Percentiles rank a stretch among this genome's conserved stretches.
phyloP scores from a whole-genome alignment of 2,329 filamentous ascomycete species.

The Corynespora cassiicola region DNA sequence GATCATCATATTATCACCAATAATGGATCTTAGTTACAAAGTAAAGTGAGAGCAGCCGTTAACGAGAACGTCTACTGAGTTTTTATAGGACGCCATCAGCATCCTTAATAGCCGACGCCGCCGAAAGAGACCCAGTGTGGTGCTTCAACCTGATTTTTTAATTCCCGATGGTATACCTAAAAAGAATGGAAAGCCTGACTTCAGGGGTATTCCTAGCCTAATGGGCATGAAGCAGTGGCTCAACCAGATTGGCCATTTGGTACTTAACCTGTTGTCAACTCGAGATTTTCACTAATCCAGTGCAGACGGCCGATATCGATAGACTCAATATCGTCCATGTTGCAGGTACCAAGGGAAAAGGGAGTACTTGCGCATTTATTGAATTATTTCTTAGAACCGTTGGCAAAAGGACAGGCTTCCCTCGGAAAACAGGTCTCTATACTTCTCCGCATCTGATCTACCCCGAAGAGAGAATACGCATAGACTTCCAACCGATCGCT shows the following conservation, averaged over 20 bases:
- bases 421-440: conserved; percentile 65
- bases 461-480: conserved; percentile 44
- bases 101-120: conserved; percentile 14
- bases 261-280: conserved; percentile 6
- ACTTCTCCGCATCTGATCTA: conserved; percentile 71
- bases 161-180: conserved; percentile 4
- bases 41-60: conserved; percentile 5
- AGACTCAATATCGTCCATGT: conserved; percentile 71
- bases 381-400: conserved; percentile 67
- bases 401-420: conserved; percentile 37
- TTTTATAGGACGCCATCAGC: conserved; percentile 10
- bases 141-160: conserved; percentile 1
- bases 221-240: conserved; percentile 21
- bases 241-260: conserved; percentile 16
- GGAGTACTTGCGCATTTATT: conserved; percentile 73
- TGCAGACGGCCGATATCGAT: conserved; percentile 13
- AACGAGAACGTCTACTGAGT: conserved; percentile 6
- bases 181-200: conserved; percentile 8
- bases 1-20: conserved; percentile 7
- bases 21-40: conserved; percentile 14
- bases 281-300: conserved; percentile 5
- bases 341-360: conserved; percentile 79
- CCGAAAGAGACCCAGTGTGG: conserved; percentile 4
- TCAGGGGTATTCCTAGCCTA: conserved; percentile 17
- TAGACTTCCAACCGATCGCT: conserved; percentile 28